These are phyloP conservation scores for Nicotiana obtusifolia DNA, from an alignment of 257 asterid species.

Conservation along the genomic window DNA sequence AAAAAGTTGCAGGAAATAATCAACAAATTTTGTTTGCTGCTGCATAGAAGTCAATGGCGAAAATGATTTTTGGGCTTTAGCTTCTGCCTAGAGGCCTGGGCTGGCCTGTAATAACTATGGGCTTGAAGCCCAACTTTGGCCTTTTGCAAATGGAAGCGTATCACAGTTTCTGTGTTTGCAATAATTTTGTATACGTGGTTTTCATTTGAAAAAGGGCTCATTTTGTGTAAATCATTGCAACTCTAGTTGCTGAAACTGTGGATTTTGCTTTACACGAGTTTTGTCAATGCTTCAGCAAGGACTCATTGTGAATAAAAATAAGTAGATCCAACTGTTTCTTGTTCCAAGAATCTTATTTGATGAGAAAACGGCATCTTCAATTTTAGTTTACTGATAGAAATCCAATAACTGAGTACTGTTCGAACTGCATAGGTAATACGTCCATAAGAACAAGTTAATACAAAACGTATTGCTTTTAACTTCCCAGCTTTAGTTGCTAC, in stretches of 20 bases:
- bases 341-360: background rate
- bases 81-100: background rate
- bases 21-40: background rate
- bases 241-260: background rate
- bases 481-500: no score
- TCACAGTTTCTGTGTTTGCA: background rate
- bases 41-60: slow-evolving; percentile 2
- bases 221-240: background rate
- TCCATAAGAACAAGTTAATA: no score
- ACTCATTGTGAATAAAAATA: background rate
- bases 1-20: slow-evolving; percentile 13
- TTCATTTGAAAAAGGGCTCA: background rate
- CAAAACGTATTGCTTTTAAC: no score
- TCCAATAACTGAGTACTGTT: background rate
- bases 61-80: background rate
- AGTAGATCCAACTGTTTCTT: background rate
- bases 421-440: background rate
- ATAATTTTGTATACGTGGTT: background rate
- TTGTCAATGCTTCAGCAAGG: background rate
- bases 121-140: background rate
- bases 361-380: no score
- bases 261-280: background rate
- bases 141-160: background rate
- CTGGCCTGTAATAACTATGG: background rate
- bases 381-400: background rate